Evolutionary conservation across 768 basidiomycete species (phyloP), one percentile per base, ranked within the genome.

Genomic region (Jaapia argillacea): DNA sequence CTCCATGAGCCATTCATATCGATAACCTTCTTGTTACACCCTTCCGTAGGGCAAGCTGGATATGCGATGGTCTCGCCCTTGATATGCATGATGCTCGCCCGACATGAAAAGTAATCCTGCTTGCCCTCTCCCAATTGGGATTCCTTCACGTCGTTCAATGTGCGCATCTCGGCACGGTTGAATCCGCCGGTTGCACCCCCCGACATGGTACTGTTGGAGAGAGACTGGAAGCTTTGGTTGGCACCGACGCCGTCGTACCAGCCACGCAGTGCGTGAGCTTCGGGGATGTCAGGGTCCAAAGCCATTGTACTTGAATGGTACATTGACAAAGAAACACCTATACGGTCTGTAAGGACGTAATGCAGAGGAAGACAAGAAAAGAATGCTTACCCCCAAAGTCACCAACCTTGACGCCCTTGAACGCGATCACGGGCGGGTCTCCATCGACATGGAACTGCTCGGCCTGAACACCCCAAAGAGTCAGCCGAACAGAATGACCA

Each of bases 381-480:
- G 20, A 7, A 22, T 14, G 26, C 66, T 40, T 52, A 78, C 90
- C 90, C 54, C 83, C 81, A 59, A 84, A 99, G 50, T 97, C 94
- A 22, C 89, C 82, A 31, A 98, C 87, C 59, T 84, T 89, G 50
- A 90, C 88, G 20, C 88, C 85, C 63, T 93, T 96, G 74, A 93
- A 88, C 3, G 94, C 94, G 50, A 93, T 73, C 24, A 98, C 80
- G 6, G 88, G 78, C 40, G 71, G 57, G 40, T 70, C 69, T 7
- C 71, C 67, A 16, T 67, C 64, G 4, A 70, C 64, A n/a, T 62
- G 59, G 58, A 79, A 97, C 31, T 74, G 72, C 58, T 97, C 90
- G 0, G 94, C 94, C 59, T 89, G 85, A 59, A 85, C 90, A 20
- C 94, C 96, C 96, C 94, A 99, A 24, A 98, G 68, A 3, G 94